Evolutionary conservation across 2,329 filamentous ascomycete species (phyloP).

Genomic region (Aspergillus aculeatus): DNA sequence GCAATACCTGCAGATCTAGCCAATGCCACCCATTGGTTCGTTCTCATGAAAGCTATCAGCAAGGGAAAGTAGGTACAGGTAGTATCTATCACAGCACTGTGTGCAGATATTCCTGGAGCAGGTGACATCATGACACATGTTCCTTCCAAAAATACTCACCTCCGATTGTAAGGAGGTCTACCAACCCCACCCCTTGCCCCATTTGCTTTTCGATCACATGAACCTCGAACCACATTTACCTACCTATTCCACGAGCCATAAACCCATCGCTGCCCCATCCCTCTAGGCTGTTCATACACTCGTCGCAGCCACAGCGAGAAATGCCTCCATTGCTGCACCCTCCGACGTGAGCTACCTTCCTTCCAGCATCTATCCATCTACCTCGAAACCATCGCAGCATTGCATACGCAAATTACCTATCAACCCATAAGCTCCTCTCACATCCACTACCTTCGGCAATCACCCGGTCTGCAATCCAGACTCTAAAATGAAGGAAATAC

Average conservation of each 20-base stretch:
- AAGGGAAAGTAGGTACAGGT: not conserved
- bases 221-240: not conserved
- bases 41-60: not conserved
- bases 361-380: not conserved
- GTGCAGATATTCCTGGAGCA: not conserved
- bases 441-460: not conserved
- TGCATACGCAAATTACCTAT: not conserved
- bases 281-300: not conserved
- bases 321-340: not conserved
- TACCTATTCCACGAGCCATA: not conserved
- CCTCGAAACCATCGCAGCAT: not conserved
- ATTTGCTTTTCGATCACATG: not conserved
- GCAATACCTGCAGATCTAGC: conserved; percentile 4
- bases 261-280: not conserved
- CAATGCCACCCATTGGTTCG: not conserved
- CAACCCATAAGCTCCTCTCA: not conserved
- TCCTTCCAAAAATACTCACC: not conserved
- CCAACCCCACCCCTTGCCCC: not conserved
- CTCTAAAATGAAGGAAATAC: not conserved
- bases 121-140: conserved; percentile 7
- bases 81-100: not conserved
- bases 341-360: not conserved
- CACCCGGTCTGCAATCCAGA: not conserved
- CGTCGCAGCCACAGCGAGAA: not conserved
- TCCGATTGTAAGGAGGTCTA: not conserved